Base-by-base conservation (phyloP, 805 yeast genomes). In the Candida pseudoglaebosa region DNA sequence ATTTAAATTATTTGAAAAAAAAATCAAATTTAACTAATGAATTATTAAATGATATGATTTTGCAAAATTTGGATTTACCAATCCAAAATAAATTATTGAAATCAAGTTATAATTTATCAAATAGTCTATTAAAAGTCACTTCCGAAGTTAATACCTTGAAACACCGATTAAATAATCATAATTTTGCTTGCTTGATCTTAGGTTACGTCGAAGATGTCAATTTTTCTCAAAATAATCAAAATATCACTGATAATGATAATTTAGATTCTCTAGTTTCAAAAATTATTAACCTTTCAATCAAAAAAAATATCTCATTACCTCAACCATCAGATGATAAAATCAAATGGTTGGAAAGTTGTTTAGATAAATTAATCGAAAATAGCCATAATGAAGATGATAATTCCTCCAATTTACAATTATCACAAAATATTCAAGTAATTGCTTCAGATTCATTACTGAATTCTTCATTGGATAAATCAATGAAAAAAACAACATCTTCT, bases 121-220 rank as follows among this genome's bases (percentile, higher is more conserved):
- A 53, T 38, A 61, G 64, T 37, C 45, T 65, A 20, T 45, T 49
- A 17, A 37, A 44, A 8, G 47, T 52, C 8, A 46, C 51, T 29
- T 47, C 49, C 10, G 71, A 65, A 31, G 48, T 67, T 30, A 63
- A 58, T 10, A 43, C 41, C 2, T 51, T 65, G 31, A 48, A 47
- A 7, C 34, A 49, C 9, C 49, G 47, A 33, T 49, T 72, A 36
- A 59, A 56, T 38, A 62, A 64, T 44, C 79, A 73, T 46, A 67
- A 71, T 40, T 46, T 70, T 36, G 61, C 73, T 0, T 66, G 74
- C 22, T 60, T 71, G 33, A 67, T 68, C 12, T 54, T 73, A 44
- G 78, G 79, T 2, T 71, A 72, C 48, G 61, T 72, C 13, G 75
- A 72, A 43, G 73, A 67, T 48, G 59, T 68, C 10, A 59, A 55